A percentile compares a stretch with the other conserved stretches of the same genome.
phyloP scores from a whole-genome alignment of 2,329 filamentous ascomycete genomes.

The Microdochium bolleyi region DNA sequence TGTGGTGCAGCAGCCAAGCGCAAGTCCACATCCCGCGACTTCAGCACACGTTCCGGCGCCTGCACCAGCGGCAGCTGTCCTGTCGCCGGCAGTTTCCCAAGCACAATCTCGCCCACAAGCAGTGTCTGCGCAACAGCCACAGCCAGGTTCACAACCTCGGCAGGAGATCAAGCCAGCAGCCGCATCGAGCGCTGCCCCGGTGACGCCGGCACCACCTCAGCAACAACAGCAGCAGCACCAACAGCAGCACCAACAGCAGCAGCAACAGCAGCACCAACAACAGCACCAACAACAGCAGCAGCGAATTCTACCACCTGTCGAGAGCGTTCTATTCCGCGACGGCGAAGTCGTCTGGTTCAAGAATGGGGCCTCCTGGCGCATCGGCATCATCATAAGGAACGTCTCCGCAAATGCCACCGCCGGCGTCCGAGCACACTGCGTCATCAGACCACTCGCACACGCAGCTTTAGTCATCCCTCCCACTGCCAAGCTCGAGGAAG shows the following conservation, averaged over 20 bases:
- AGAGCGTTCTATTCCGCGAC: slow-evolving; percentile 30
- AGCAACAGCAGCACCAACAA: slow-evolving; percentile 4
- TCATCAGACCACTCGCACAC: slow-evolving; percentile 33
- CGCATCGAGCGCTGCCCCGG: background rate
- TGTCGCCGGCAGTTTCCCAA: background rate
- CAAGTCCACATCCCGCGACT: background rate
- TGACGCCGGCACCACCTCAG: background rate
- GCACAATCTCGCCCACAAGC: background rate
- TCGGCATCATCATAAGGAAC: slow-evolving; percentile 31
- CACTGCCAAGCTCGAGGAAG: slow-evolving; percentile 27
- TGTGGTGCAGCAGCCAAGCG: background rate
- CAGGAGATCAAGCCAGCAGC: background rate
- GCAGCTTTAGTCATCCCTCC: slow-evolving; percentile 26
- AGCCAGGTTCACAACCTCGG: background rate
- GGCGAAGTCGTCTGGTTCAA: slow-evolving; percentile 45
- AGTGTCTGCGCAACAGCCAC: background rate
- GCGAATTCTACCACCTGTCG: slow-evolving; percentile 8
- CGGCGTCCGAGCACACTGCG: slow-evolving; percentile 10
- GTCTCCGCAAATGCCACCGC: background rate
- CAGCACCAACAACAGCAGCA: slow-evolving; percentile 4
- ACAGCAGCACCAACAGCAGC: background rate
- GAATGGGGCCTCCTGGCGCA: slow-evolving; percentile 36
- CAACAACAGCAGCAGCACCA: background rate
- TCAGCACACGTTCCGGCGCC: background rate
- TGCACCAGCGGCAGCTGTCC: background rate